Evolutionary conservation across 305 asterid species (phyloP).

Genomic region (Fraxinus albicans): DNA sequence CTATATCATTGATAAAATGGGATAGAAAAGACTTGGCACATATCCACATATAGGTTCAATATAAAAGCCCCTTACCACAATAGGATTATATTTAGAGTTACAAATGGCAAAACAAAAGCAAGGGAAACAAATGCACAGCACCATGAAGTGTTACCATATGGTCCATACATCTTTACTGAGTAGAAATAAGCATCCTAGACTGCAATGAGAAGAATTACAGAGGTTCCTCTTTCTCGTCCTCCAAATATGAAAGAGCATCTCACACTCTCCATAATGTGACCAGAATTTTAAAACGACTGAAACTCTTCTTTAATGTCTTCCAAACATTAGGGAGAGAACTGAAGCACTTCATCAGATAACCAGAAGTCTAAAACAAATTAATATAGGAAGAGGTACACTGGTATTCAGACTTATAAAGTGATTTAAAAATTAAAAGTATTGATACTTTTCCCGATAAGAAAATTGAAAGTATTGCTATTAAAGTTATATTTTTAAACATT

Average conservation of each 20-base stretch:
- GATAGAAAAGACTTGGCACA: neutral
- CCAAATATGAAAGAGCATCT: neutral
- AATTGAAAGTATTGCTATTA: neutral
- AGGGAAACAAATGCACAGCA: neutral
- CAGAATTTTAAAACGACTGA: neutral
- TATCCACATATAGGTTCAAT: neutral
- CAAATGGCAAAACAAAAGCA: neutral
- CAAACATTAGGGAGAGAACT: constrained; percentile 9
- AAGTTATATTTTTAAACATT: neutral
- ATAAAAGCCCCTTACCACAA: neutral
- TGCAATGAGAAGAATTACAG: neutral
- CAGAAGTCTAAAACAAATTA: constrained; percentile 9
- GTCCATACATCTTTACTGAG: neutral
- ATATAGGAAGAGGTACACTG: neutral
- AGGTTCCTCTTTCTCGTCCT: neutral
- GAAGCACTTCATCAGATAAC: constrained; percentile 8
- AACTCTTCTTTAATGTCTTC: neutral
- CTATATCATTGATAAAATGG: neutral
- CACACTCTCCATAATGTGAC: neutral
- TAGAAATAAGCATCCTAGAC: neutral
- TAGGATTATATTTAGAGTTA: neutral
- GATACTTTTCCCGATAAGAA: neutral
- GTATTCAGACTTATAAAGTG: neutral
- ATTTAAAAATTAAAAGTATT: neutral
- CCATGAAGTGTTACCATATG: neutral